Evolutionary conservation across 345 rosid species (phyloP), one percentile per base, ranked within the genome.

Genomic region (Erodium maritimum): DNA sequence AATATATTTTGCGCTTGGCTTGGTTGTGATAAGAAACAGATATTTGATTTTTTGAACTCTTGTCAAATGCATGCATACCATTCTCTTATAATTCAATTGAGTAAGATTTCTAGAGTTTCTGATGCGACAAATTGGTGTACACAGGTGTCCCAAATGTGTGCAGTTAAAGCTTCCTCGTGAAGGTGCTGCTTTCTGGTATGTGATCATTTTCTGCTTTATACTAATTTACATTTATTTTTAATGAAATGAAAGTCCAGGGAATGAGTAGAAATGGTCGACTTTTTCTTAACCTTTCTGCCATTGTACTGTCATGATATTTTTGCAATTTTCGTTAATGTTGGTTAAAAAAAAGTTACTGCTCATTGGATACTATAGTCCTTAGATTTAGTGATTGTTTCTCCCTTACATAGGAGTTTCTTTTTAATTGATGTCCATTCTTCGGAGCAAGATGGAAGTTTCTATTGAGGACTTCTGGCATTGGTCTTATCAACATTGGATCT

Each of bases 141-240:
- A 53, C 68, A 91, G 96, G 82, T 91, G 98, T 70, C 98, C 98
- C 0, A 91, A 86, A 67, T 91, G 98, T 46, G 18, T 86, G 57
- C 89, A 91, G 5, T 58, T 91, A 65, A 91, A 89, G 85, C 95
- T 91, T 83, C 89, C 95, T 63, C 95, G 98, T 61, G 91, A 88
- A 81, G 83, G 65, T 20, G 88, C 94, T 48, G 81, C 98, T 20
- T 91, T 91, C 90, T 91, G 98, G 95, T 91, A 52, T 21, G 67
- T 75, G 42, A 58, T 63, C 3, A 23, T 21, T 57, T 18, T 42
- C 8, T 50, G 29, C 56, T 50, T 54, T 52, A 54, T 53, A 24
- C 21, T 2, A 29, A n/a, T 46, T 51, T 19, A 58, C 5, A 19
- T 64, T n/a, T n/a, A n/a, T n/a, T n/a, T 25, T 19, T 19, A 6